Conservation (phyloP, 2,329 filamentous ascomycete genomes). For the Pseudogymnoascus sp. region DNA sequence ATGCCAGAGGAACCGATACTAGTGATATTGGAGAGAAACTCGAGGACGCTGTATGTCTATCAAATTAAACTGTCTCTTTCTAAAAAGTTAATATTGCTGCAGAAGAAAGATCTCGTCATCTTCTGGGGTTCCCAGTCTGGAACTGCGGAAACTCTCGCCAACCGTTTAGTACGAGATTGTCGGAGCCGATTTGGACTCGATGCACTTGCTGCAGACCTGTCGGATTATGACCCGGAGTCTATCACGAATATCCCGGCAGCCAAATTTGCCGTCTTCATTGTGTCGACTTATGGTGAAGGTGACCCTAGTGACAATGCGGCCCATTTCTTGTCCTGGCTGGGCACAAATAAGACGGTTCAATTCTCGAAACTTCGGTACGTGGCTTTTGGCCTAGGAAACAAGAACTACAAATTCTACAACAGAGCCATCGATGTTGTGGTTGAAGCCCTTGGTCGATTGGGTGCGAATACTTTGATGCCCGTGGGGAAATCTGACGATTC, state of each 20-base stretch:
- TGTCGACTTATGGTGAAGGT: slow-evolving; percentile 23
- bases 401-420: slow-evolving; percentile 22
- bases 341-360: slow-evolving; percentile 4
- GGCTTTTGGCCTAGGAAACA: slow-evolving; percentile 21
- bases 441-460: slow-evolving; percentile 11
- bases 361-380: slow-evolving; percentile 16
- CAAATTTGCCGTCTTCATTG: slow-evolving; percentile 19
- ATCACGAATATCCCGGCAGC: slow-evolving; percentile 13
- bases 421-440: slow-evolving; percentile 16
- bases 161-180: background rate
- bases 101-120: slow-evolving; percentile 11
- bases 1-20: slow-evolving; percentile 27
- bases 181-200: slow-evolving; percentile 1
- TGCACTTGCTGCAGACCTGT: slow-evolving; percentile 10
- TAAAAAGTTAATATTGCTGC: background rate
- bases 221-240: slow-evolving; percentile 12
- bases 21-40: slow-evolving; percentile 37
- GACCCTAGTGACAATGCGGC: slow-evolving; percentile 21
- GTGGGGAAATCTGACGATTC: slow-evolving; percentile 19
- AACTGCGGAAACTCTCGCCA: slow-evolving; percentile 10
- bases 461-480: slow-evolving; percentile 15
- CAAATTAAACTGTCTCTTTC: background rate
- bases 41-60: slow-evolving; percentile 14
- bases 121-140: slow-evolving; percentile 15
- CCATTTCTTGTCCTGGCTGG: slow-evolving; percentile 15